Evolutionary conservation across 1,284 basidiomycete species (phyloP).

Genomic region (Marasmius oreades): DNA sequence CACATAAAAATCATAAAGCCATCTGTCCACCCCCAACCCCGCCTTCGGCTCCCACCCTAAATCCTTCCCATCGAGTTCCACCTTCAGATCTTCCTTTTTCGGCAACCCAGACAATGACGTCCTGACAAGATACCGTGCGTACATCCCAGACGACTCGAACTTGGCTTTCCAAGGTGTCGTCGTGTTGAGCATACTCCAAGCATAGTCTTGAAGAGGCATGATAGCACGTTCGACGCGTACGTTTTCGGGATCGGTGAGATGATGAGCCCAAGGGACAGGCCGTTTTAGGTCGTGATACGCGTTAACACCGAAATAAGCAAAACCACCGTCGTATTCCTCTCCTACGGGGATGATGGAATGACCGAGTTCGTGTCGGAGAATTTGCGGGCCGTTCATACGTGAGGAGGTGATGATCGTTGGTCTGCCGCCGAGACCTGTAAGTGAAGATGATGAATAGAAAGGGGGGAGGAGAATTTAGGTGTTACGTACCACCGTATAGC

Average conservation of each 20-base stretch:
- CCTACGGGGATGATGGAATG: slow-evolving; percentile 79
- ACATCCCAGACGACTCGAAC: slow-evolving; percentile 67
- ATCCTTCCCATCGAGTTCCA: slow-evolving; percentile 60
- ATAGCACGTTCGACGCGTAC: slow-evolving; percentile 62
- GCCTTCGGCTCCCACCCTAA: slow-evolving; percentile 54
- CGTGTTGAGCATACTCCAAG: slow-evolving; percentile 70
- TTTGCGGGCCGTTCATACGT: slow-evolving; percentile 71
- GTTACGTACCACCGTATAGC: slow-evolving; percentile 67
- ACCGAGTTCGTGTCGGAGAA: slow-evolving; percentile 81
- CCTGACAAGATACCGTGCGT: slow-evolving; percentile 60
- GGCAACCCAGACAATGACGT: slow-evolving; percentile 81
- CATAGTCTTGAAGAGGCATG: slow-evolving; percentile 76
- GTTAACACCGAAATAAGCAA: slow-evolving; percentile 73
- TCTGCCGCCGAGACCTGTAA: slow-evolving; percentile 71
- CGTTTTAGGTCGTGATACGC: slow-evolving; percentile 43
- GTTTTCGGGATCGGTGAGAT: slow-evolving; percentile 48
- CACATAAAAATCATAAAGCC: slow-evolving; percentile 64
- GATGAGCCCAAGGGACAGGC: slow-evolving; percentile 67
- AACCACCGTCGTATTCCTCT: slow-evolving; percentile 86
- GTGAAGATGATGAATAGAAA: slow-evolving; percentile 4
- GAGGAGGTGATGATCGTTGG: slow-evolving; percentile 86
- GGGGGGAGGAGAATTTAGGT: not conserved
- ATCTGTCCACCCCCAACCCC: slow-evolving; percentile 62
- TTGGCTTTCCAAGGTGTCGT: slow-evolving; percentile 51
- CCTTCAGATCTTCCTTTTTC: slow-evolving; percentile 45